phyloP scores from a whole-genome alignment of 148 eudicot species.

The Beta vulgaris region DNA sequence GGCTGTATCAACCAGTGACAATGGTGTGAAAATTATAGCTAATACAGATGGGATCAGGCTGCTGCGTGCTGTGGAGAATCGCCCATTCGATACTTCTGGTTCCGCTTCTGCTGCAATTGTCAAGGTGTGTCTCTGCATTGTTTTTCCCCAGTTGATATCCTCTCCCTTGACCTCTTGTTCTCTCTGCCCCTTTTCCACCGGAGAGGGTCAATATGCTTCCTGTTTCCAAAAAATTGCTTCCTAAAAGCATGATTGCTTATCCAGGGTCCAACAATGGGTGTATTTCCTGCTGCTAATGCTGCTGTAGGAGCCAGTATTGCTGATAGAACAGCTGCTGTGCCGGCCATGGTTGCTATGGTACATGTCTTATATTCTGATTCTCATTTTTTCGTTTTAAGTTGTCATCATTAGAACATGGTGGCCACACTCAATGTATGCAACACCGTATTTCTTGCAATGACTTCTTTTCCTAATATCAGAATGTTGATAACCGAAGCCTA shows the following conservation, averaged over 20 bases:
- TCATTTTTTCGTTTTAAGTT: neutral
- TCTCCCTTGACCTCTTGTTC: neutral
- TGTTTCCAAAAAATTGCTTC: neutral
- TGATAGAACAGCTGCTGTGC: constrained; percentile 56
- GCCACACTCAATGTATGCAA: neutral
- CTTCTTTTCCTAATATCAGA: constrained; percentile 38
- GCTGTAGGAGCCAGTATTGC: constrained; percentile 45
- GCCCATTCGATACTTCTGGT: constrained; percentile 66
- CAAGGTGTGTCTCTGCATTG: constrained; percentile 45
- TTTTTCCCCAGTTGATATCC: constrained; percentile 12
- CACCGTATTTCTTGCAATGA: neutral
- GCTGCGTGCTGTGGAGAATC: constrained; percentile 53
- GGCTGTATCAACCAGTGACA: constrained; percentile 86
- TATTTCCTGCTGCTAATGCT: constrained; percentile 55
- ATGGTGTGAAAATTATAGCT: constrained; percentile 82
- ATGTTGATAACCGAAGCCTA: constrained; percentile 50
- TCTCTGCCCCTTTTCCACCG: neutral
- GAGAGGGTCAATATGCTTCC: neutral
- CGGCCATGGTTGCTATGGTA: constrained; percentile 59
- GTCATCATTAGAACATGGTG: constrained; percentile 1
- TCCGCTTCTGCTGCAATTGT: constrained; percentile 47
- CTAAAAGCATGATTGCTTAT: constrained; percentile 22
- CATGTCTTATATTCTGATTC: neutral
- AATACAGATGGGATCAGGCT: constrained; percentile 66
- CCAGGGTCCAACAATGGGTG: constrained; percentile 54